A percentile compares a stretch with the other conserved stretches of the same genome.
phyloP scores from a whole-genome alignment of 441 rosid species.

The Eutrema salsugineum region DNA sequence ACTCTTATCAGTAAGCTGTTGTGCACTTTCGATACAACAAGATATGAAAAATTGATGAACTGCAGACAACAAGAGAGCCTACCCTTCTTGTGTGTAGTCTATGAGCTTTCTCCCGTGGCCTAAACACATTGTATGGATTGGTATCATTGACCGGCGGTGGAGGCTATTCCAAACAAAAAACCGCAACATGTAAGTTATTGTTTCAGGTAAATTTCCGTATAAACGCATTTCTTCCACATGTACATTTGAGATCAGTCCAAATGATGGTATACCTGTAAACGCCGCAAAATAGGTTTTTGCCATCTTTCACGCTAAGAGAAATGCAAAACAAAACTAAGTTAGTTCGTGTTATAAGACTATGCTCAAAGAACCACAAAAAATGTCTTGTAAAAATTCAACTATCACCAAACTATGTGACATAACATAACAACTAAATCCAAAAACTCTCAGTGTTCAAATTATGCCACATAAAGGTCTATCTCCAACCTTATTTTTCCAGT shows the following conservation, averaged over 20 bases:
- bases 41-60: background rate
- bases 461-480: background rate
- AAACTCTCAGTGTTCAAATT: background rate
- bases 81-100: constrained; percentile 94
- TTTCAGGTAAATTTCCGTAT: background rate
- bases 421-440: background rate
- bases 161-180: constrained; percentile 56
- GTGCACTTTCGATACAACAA: background rate
- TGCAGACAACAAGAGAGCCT: constrained; percentile 19
- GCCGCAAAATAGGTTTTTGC: constrained; percentile 95
- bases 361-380: background rate
- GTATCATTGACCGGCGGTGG: constrained; percentile 95
- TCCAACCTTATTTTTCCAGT: constrained; percentile 89
- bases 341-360: background rate
- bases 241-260: background rate
- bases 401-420: background rate
- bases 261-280: constrained; percentile 66
- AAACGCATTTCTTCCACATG: background rate
- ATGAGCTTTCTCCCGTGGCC: constrained; percentile 96
- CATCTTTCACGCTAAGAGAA: constrained; percentile 76
- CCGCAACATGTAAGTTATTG: background rate
- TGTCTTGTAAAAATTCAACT: background rate
- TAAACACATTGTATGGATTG: constrained; percentile 90
- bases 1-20: background rate
- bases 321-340: background rate